phyloP scores from a whole-genome alignment of 2,329 filamentous ascomycete species.

The Botryosphaeria dothidea region DNA sequence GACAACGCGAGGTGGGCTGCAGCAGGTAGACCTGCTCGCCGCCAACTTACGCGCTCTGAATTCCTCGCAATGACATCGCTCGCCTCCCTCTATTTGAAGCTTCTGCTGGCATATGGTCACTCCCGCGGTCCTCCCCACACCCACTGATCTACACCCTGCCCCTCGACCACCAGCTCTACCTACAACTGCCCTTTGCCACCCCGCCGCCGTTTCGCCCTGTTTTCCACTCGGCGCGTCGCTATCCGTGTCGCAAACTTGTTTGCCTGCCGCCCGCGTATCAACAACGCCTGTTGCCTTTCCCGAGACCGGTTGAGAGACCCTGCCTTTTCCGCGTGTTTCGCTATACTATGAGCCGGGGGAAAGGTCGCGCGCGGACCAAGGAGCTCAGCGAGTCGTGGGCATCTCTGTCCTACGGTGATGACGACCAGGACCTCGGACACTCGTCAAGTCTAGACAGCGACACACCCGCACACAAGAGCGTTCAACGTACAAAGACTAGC shows the following conservation, averaged over 20 bases:
- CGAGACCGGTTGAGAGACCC: background rate
- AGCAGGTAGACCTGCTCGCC: background rate
- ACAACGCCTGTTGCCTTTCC: background rate
- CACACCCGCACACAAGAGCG: background rate
- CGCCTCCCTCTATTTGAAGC: background rate
- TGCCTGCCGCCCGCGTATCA: background rate
- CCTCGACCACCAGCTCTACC: background rate
- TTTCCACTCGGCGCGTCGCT: background rate
- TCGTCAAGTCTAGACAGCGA: slow-evolving; percentile 18
- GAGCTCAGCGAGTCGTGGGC: slow-evolving; percentile 34
- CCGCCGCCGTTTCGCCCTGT: background rate
- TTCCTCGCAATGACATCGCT: background rate
- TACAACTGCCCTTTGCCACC: slow-evolving; percentile 1
- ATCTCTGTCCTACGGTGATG: slow-evolving; percentile 28
- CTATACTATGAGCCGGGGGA: slow-evolving; percentile 3
- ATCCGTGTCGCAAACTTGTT: background rate
- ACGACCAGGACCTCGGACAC: slow-evolving; percentile 24
- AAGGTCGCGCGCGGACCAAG: slow-evolving; percentile 23
- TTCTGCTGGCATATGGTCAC: background rate
- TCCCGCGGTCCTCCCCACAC: background rate
- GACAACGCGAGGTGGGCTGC: background rate
- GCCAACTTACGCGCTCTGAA: background rate
- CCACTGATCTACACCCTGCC: background rate
- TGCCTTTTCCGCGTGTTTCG: background rate
- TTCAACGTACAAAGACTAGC: background rate